phyloP scores from a whole-genome alignment of 2,329 filamentous ascomycete genomes.

The Aspergillus versicolor region DNA sequence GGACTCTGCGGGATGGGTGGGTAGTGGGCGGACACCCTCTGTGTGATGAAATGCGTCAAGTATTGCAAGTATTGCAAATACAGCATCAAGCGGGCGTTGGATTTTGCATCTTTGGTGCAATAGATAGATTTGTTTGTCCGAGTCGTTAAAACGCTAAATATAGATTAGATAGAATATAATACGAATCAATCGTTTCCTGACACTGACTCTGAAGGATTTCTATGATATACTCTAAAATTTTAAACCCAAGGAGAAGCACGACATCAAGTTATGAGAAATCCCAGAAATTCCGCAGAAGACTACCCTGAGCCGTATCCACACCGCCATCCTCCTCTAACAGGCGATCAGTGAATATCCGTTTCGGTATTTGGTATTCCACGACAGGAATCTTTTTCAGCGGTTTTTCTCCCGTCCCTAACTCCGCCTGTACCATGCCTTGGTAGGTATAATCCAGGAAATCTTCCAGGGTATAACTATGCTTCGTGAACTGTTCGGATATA shows the following conservation, averaged over 20 bases:
- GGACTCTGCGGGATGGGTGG: slow-evolving; percentile 9
- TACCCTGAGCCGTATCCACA: slow-evolving; percentile 37
- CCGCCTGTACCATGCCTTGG: slow-evolving; percentile 70
- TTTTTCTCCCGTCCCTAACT: slow-evolving; percentile 65
- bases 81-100: not conserved
- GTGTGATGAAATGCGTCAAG: not conserved
- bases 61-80: not conserved
- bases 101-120: not conserved
- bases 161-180: slow-evolving; percentile 3
- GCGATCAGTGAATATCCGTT: slow-evolving; percentile 65
- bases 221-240: slow-evolving; percentile 20
- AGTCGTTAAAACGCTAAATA: not conserved
- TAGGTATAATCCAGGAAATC: slow-evolving; percentile 97
- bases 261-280: slow-evolving; percentile 30
- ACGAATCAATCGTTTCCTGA: not conserved
- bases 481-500: slow-evolving; percentile 94
- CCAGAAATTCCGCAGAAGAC: slow-evolving; percentile 39
- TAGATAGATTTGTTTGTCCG: slow-evolving; percentile 8
- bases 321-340: slow-evolving; percentile 42
- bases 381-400: slow-evolving; percentile 82
- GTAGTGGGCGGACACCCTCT: not conserved
- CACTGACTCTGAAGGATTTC: slow-evolving; percentile 4
- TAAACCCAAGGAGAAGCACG: slow-evolving; percentile 6
- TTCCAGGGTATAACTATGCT: slow-evolving; percentile 90
- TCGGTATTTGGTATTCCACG: slow-evolving; percentile 91